These are phyloP conservation scores for Pseudognaphalium luteoalbum DNA, from an alignment of 129 eudicot species.

Conservation along the genomic window DNA sequence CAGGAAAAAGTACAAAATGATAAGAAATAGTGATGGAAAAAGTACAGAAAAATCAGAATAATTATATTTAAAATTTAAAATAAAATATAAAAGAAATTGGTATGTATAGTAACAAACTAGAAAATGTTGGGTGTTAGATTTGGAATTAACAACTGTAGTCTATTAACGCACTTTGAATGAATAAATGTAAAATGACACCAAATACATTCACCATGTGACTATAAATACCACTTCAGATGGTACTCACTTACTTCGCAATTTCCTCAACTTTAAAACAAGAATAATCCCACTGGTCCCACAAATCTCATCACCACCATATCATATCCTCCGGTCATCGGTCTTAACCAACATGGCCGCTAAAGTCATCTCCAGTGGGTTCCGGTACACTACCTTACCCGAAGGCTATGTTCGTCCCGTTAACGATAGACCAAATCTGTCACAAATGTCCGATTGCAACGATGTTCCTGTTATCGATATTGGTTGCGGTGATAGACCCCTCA, in stretches of 20 bases:
- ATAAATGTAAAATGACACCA: background rate
- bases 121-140: too few relatives aligned
- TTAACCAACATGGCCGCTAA: conserved; percentile 42
- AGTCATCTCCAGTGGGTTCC: conserved; percentile 63
- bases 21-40: too few relatives aligned
- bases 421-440: conserved; percentile 67
- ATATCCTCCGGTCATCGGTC: background rate
- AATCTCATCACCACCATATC: conserved; percentile 14
- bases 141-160: background rate
- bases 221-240: conserved; percentile 25
- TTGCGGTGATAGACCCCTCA: conserved; percentile 26
- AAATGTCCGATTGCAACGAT: conserved; percentile 48
- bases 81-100: too few relatives aligned
- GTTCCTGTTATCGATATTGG: conserved; percentile 74
- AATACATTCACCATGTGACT: background rate
- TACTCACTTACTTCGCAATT: conserved; percentile 36
- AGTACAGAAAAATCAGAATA: too few relatives aligned
- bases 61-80: too few relatives aligned
- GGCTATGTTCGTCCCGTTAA: conserved; percentile 79
- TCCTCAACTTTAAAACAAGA: conserved; percentile 8
- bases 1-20: too few relatives aligned
- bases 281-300: conserved; percentile 20
- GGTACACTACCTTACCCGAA: conserved; percentile 46
- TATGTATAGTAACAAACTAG: too few relatives aligned
- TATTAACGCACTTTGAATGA: background rate